Conservation (phyloP, 164 flowering plant genomes). For the Nymphaea thermarum region DNA sequence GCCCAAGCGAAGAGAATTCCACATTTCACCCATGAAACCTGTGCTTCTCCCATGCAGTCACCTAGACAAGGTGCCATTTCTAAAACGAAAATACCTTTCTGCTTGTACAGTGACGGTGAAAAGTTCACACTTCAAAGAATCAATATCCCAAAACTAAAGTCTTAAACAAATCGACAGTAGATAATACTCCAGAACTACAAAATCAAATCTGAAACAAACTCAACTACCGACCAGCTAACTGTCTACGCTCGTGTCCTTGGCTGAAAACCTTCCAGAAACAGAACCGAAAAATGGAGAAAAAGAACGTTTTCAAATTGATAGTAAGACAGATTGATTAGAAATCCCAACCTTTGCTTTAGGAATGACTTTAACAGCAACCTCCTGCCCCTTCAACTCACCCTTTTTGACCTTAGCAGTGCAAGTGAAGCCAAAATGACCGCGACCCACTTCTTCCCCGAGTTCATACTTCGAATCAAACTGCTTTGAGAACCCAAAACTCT, state of each 20-base stretch:
- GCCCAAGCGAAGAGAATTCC: not conserved
- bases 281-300: no score
- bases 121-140: not conserved
- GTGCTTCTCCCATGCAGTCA: not conserved
- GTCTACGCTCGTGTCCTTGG: not conserved
- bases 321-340: not conserved
- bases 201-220: not conserved
- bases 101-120: not conserved
- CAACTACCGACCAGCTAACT: not conserved
- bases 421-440: constrained; percentile 94
- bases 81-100: not conserved
- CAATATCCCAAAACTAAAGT: no score
- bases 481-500: constrained; percentile 73
- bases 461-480: constrained; percentile 60
- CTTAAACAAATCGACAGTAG: not conserved
- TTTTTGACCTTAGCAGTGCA: constrained; percentile 72
- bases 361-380: constrained; percentile 90
- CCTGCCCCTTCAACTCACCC: constrained; percentile 80
- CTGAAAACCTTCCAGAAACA: not conserved
- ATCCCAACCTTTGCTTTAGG: constrained; percentile 75
- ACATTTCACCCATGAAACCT: not conserved
- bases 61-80: not conserved
- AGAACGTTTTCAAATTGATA: not conserved
- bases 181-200: not conserved
- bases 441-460: constrained; percentile 82